Evolutionary conservation across 2,329 filamentous ascomycete species (phyloP), one percentile per base, ranked within the genome.

Genomic region (Erysiphe pulchra): DNA sequence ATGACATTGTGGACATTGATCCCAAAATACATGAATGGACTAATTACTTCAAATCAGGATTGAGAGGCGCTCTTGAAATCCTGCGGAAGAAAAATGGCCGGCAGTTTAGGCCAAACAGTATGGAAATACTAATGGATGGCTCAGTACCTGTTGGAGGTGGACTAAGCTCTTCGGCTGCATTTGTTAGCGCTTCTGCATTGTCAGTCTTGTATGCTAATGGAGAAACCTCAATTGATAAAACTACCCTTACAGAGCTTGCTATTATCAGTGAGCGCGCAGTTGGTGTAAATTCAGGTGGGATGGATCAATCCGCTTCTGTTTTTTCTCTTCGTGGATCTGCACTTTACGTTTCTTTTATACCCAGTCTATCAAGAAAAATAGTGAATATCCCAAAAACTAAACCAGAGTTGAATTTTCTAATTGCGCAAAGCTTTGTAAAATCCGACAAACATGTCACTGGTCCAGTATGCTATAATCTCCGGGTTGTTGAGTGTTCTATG

Each of bases 221-320:
- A 32, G 75, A 83, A 58, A 63, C 69, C 20, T 62, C 71, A 16
- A 76, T 98, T 24, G 79, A 92, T 61, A 95, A 95, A 70, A 90
- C 80, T 52, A 80, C 90, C 60, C 65, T 98, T 39, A 82, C 87
- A 1, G 86, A 95, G 63, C 69, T 95, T 45, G 86, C 90, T 18
- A 87, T 98, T 53, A 83, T 94, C 34, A 92, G 85, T 41, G 90
- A 98, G 65, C 75, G 90, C 47, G 78, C 81, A 14, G 90, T 95
- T 4, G 90, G 90, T 45, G 90, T 98, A 54, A 95, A 95, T 63
- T 92, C 85, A 5, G 90, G 90, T 61, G 90, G 86, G 47, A 95
- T 98, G 90, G 90, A 98, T 58, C 90, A 98, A 64, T 78, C 85
- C 13, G 90, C 90, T 32, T 95, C 87, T 0, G 87, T 98, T 51